A percentile compares a stretch with the other conserved stretches of the same genome.
phyloP scores from a whole-genome alignment of 495 filamentous ascomycete species.

The Neurospora sublineolata region DNA sequence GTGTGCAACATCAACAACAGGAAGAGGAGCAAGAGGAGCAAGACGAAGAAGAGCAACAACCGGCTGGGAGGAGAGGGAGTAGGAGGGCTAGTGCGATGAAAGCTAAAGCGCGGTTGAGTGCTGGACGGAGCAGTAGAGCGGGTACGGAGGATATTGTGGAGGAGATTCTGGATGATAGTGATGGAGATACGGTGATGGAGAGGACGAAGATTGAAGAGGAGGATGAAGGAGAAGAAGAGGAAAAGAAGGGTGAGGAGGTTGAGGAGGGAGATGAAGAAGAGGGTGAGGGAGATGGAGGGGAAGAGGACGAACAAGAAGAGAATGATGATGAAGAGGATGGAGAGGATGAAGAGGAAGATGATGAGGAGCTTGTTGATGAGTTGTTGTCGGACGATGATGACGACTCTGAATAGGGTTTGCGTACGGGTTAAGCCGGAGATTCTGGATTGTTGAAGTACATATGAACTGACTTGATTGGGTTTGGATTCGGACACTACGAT shows the following conservation, averaged over 20 bases:
- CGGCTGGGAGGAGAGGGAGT: background rate
- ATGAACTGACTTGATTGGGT: background rate
- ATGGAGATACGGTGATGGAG: conserved; percentile 6
- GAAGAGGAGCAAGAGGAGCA: background rate
- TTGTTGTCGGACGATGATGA: conserved; percentile 31
- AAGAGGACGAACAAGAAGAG: background rate
- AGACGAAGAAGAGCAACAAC: background rate
- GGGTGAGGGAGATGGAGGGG: background rate
- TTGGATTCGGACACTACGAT: background rate
- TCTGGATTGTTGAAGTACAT: background rate
- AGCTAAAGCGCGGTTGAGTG: conserved; percentile 2
- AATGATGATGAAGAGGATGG: conserved; percentile 7
- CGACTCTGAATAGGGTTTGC: background rate
- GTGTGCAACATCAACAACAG: background rate
- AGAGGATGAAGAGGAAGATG: conserved; percentile 12
- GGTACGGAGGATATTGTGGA: conserved; percentile 7
- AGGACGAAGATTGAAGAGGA: conserved; percentile 7
- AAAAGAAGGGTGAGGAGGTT: background rate
- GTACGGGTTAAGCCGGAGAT: background rate
- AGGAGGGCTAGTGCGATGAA: background rate
- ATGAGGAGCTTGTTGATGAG: conserved; percentile 26
- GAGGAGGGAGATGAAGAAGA: background rate
- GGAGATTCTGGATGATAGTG: conserved; percentile 8
- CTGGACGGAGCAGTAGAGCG: background rate
- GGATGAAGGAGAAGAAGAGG: conserved; percentile 8